Conservation (phyloP, 2,329 filamentous ascomycete genomes). For the Fusarium sp. region DNA sequence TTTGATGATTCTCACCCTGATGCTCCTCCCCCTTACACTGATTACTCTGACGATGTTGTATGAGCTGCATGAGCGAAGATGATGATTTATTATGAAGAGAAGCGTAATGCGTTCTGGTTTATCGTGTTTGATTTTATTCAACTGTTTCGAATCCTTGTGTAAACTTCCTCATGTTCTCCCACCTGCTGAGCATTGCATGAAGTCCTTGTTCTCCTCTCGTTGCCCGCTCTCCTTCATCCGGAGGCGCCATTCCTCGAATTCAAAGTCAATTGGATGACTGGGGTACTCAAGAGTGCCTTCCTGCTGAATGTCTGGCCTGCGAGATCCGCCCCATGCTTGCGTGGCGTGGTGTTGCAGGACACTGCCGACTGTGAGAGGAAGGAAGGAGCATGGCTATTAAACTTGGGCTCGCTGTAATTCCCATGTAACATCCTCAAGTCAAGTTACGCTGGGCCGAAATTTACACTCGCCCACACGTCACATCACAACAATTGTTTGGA, state of each 20-base stretch:
- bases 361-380: neutral
- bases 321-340: neutral
- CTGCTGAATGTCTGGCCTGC: neutral
- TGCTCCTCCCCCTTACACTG: constrained; percentile 50
- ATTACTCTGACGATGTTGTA: constrained; percentile 51
- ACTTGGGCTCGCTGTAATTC: neutral
- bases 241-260: neutral
- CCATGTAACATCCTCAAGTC: neutral
- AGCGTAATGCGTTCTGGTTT: neutral
- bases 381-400: constrained; percentile 1
- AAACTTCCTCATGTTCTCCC: too few species aligned
- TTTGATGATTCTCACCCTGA: constrained; percentile 34
- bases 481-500: neutral
- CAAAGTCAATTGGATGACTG: constrained; percentile 1
- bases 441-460: neutral
- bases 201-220: too few species aligned
- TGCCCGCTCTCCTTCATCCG: neutral
- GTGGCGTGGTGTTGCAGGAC: neutral
- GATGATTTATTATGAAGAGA: neutral
- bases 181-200: too few species aligned
- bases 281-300: neutral
- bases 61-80: constrained; percentile 13
- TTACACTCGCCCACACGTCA: neutral
- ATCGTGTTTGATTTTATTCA: neutral
- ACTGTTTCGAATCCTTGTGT: neutral